Conservation (phyloP, 179 eudicot species). For the Pouteria campechiana region DNA sequence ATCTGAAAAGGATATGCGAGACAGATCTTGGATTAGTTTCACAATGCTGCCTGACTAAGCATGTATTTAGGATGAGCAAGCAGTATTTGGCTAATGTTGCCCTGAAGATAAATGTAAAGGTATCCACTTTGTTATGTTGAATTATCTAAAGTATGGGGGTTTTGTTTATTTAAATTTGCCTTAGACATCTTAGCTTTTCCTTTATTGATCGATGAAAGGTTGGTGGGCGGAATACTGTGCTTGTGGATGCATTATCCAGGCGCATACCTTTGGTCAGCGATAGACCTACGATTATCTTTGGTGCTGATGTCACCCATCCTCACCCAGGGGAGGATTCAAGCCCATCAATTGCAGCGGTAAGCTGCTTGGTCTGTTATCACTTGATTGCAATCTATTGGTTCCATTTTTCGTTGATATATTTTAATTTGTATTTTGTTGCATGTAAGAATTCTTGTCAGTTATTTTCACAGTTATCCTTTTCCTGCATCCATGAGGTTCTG, state of each 20-base stretch:
- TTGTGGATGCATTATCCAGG: constrained; percentile 71
- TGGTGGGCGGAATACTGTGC: constrained; percentile 88
- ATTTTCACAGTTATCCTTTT: background rate
- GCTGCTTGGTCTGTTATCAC: background rate
- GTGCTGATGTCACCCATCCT: constrained; percentile 97
- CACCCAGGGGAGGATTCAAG: constrained; percentile 94
- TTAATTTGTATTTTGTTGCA: background rate
- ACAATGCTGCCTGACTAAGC: constrained; percentile 80
- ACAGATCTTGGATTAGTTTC: constrained; percentile 88
- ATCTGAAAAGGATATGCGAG: constrained; percentile 81
- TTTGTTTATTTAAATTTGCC: too few relatives aligned
- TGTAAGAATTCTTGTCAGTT: background rate
- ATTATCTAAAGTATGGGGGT: too few relatives aligned
- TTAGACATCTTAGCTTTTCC: too few relatives aligned
- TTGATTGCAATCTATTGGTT: background rate
- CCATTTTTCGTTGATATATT: background rate
- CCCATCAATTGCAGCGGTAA: constrained; percentile 90
- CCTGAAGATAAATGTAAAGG: constrained; percentile 76
- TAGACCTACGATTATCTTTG: constrained; percentile 74
- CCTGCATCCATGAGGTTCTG: background rate
- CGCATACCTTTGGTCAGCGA: constrained; percentile 77
- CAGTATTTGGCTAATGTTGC: constrained; percentile 86
- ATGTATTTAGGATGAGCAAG: constrained; percentile 55
- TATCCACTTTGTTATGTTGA: too few relatives aligned
- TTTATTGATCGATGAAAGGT: too few relatives aligned